Conservation (phyloP, 176 grass and related monocot genomes). For the Stipa capillata region DNA sequence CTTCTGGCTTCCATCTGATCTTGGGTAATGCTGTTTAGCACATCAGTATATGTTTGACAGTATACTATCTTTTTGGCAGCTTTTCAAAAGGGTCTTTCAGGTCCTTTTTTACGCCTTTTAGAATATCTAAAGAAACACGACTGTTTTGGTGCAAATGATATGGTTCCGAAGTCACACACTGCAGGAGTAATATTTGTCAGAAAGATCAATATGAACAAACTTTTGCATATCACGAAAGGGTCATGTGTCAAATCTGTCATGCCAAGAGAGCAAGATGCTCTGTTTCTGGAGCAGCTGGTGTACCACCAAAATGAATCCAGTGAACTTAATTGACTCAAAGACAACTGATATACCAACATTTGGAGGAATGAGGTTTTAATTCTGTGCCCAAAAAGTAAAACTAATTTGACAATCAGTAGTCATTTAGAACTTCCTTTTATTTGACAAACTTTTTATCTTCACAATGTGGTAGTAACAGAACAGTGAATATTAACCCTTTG, state of each 20-base stretch:
- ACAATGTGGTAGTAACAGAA: background rate
- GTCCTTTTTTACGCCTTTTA: background rate
- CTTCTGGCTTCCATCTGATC: conserved; percentile 80
- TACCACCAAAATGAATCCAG: background rate
- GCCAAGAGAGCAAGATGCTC: too few relatives aligned
- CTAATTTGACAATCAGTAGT: background rate
- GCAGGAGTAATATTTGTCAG: background rate
- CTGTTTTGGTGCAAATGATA: background rate
- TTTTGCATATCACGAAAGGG: background rate
- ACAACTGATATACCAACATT: background rate
- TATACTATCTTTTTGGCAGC: background rate
- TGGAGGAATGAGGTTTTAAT: background rate
- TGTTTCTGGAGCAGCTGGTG: background rate
- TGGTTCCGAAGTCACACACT: background rate
- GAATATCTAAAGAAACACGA: background rate
- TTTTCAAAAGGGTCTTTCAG: background rate
- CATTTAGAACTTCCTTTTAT: background rate
- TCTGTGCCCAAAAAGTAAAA: background rate
- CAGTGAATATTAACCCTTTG: background rate
- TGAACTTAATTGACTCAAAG: background rate
- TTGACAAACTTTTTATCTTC: background rate
- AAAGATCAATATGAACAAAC: background rate
- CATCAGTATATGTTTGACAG: background rate
- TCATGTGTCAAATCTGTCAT: background rate
- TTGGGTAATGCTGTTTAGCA: conserved; percentile 51